Evolutionary conservation across 139 green algal genomes (phyloP), one percentile per base, ranked within the genome.

Genomic region (Volvox africanus): DNA sequence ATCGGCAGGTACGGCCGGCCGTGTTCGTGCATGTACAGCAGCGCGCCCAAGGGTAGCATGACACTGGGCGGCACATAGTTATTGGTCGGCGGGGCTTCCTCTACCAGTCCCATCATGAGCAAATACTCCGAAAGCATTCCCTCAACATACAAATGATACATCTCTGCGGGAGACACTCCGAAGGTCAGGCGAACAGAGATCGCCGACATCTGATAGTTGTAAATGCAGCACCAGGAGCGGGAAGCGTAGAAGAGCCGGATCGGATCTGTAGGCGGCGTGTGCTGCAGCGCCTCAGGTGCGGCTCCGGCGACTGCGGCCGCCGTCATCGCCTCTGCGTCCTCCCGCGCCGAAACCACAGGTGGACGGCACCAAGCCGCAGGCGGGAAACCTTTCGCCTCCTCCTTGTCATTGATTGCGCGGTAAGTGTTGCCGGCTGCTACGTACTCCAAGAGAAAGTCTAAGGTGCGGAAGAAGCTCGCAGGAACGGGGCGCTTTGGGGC

Each of bases 1-100:
- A 90, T 1, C 26, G 86, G 86, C 75, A 90, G 55, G 86, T 90
- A 90, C 50, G 73, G 86, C n/a, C 86, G 32, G n/a, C 75, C 75
- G 75, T 76, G 32, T 30, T 30, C 35, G 32, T 90, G 75, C 86
- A 90, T 76, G 55, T 90, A 84, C 21, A 85, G 61, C 75, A 90
- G 86, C 11, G 86, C 73, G 20, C 75, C 75, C 55, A 90, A 24
- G 13, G 86, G 73, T 73, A 90, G 35, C 86, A 90, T 84, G 55
- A 77, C 21, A 28, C 35, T 44, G 32, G 73, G n/a, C 2, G 86
- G 86, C 35, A 73, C 12, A 32, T 75, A 83, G 30, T 26, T 33
- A 75, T 75, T 89, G 71, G 44, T 76, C 21, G 37, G 44, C 30
- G 71, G 71, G 0, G n/a, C 30, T 13, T 32, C 17, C 36, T 90